These are phyloP conservation scores for Cystobasidiopsis lactophilus DNA, from an alignment of 768 basidiomycete genomes.

Conservation along the genomic window DNA sequence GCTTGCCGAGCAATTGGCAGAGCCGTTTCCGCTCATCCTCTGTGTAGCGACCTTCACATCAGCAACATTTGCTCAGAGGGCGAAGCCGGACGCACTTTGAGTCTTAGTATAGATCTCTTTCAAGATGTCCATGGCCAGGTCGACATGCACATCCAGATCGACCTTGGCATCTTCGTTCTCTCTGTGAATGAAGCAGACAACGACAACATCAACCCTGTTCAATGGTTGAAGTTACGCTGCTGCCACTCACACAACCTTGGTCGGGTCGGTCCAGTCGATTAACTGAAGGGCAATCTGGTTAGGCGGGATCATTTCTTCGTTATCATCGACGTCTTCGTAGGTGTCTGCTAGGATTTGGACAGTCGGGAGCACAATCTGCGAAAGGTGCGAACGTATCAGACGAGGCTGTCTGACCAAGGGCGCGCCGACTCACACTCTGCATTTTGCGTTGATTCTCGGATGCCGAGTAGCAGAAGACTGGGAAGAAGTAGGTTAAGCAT, in stretches of 20 bases:
- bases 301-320: conserved; percentile 23
- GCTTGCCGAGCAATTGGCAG: conserved; percentile 26
- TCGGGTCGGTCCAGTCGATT: conserved; percentile 30
- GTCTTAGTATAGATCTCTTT: conserved; percentile 21
- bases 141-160: conserved; percentile 24
- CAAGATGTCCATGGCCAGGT: conserved; percentile 24
- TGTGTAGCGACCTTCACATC: conserved; percentile 7
- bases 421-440: conserved; percentile 35
- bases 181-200: too few relatives aligned
- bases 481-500: conserved; percentile 67
- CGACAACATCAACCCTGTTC: too few relatives aligned
- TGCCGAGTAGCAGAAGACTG: conserved; percentile 64
- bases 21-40: conserved; percentile 27
- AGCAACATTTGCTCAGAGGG: background rate
- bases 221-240: background rate
- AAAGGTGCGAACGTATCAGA: background rate
- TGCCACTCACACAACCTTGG: conserved; percentile 25
- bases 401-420: background rate
- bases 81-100: conserved; percentile 21
- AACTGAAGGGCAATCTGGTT: conserved; percentile 27
- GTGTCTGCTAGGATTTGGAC: conserved; percentile 24
- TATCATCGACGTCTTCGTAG: conserved; percentile 25
- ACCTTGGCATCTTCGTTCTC: conserved; percentile 20
- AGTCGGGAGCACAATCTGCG: conserved; percentile 26
- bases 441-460: conserved; percentile 49